Conservation (phyloP, 2,329 filamentous ascomycete genomes). For the Sphaerulina populicola region DNA sequence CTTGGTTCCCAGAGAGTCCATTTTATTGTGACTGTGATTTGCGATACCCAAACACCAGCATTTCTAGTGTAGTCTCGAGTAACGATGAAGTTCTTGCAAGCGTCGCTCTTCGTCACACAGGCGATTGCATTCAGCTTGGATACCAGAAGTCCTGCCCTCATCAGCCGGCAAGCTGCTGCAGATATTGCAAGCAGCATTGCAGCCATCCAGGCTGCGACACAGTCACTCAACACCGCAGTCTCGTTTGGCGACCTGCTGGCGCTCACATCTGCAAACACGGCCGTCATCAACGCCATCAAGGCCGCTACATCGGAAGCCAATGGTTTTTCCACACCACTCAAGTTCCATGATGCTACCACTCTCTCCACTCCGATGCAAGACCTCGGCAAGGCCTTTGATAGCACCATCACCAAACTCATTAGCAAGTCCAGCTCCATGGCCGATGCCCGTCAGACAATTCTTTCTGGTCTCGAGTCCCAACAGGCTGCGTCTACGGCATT, state of each 20-base stretch:
- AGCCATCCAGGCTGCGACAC: constrained; percentile 10
- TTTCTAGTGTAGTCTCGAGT: no score
- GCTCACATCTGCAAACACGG: constrained; percentile 5
- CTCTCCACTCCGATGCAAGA: constrained; percentile 10
- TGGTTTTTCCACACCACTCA: constrained; percentile 9
- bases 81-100: constrained; percentile 12
- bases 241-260: constrained; percentile 3
- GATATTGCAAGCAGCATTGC: constrained; percentile 9
- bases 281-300: constrained; percentile 12
- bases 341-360: constrained; percentile 8
- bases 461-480: constrained; percentile 9
- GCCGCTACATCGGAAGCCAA: constrained; percentile 11
- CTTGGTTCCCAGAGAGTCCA: no score
- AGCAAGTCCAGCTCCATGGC: constrained; percentile 7
- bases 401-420: constrained; percentile 10
- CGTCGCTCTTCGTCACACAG: constrained; percentile 7
- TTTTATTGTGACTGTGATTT: no score
- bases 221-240: constrained; percentile 7
- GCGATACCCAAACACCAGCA: background rate
- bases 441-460: constrained; percentile 8
- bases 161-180: constrained; percentile 11
- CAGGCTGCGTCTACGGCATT: constrained; percentile 11
- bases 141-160: constrained; percentile 2
- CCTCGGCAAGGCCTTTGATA: constrained; percentile 8
- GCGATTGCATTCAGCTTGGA: constrained; percentile 13